phyloP scores from a whole-genome alignment of 257 asterid species.

The Apocynum venetum region DNA sequence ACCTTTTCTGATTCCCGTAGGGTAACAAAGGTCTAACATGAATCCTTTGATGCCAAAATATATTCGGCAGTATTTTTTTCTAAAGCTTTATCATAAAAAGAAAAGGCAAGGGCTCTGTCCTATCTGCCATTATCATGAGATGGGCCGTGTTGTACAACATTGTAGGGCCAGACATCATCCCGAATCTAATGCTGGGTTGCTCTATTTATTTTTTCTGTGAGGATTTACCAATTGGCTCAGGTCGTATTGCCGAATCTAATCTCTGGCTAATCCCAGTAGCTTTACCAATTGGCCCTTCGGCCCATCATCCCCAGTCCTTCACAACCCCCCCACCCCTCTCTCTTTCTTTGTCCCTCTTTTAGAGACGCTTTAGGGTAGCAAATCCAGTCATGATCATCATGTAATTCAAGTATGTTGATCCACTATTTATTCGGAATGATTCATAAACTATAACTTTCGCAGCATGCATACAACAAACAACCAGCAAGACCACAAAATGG shows the following conservation, averaged over 20 bases:
- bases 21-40: constrained; percentile 29
- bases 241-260: too few relatives aligned
- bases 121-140: constrained; percentile 16
- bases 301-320: too few relatives aligned
- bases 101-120: constrained; percentile 21
- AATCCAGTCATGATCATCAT: neutral
- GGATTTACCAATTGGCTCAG: too few relatives aligned
- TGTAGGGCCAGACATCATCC: constrained; percentile 31
- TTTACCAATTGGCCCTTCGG: too few relatives aligned
- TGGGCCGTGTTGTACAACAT: constrained; percentile 21
- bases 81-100: constrained; percentile 36
- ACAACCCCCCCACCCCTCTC: too few relatives aligned
- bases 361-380: too few relatives aligned
- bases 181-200: constrained; percentile 24
- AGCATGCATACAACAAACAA: neutral
- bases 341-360: too few relatives aligned
- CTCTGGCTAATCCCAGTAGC: too few relatives aligned
- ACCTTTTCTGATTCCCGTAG: constrained; percentile 20
- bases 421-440: neutral
- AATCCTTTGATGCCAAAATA: constrained; percentile 21
- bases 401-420: neutral
- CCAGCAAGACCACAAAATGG: neutral
- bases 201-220: constrained; percentile 17
- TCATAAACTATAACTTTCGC: neutral
- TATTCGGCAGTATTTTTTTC: constrained; percentile 29